Evolutionary conservation across 257 asterid genomes (phyloP).

Genomic region (Rubia yunnanensis): DNA sequence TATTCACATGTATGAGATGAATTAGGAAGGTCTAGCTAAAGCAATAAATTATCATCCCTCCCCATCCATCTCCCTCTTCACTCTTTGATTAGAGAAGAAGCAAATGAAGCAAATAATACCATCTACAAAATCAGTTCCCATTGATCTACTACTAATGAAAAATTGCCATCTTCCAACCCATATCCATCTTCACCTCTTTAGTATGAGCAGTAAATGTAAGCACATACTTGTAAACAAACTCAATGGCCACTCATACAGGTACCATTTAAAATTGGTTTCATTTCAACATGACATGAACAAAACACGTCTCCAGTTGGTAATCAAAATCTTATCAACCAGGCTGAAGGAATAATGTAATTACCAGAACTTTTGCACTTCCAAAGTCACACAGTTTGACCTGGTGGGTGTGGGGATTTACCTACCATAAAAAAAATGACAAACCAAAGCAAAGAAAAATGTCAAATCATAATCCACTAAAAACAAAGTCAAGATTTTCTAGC

Average conservation of each 20-base stretch:
- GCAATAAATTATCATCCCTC: not conserved
- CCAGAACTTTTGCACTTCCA: constrained; percentile 91
- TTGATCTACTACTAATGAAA: too few relatives aligned
- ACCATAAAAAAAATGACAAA: constrained; percentile 2
- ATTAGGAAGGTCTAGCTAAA: not conserved
- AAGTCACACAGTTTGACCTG: constrained; percentile 84
- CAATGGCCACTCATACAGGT: not conserved
- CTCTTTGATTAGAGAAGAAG: too few relatives aligned
- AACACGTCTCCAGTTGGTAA: not conserved
- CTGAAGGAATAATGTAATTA: constrained; percentile 15
- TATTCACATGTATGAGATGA: not conserved
- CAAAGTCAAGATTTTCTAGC: not conserved
- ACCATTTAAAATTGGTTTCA: not conserved
- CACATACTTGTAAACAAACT: too few relatives aligned
- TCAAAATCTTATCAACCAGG: not conserved
- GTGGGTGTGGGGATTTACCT: constrained; percentile 90
- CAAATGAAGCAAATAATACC: too few relatives aligned
- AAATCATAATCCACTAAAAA: constrained; percentile 2
- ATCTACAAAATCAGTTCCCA: too few relatives aligned
- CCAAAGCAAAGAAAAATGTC: constrained; percentile 13
- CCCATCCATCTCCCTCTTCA: not conserved
- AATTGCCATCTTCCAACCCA: too few relatives aligned
- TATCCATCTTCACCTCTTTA: too few relatives aligned
- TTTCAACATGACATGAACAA: not conserved
- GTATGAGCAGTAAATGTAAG: not conserved